Evolutionary conservation across 345 rosid genomes (phyloP).

Genomic region (Cochlearia excelsa): DNA sequence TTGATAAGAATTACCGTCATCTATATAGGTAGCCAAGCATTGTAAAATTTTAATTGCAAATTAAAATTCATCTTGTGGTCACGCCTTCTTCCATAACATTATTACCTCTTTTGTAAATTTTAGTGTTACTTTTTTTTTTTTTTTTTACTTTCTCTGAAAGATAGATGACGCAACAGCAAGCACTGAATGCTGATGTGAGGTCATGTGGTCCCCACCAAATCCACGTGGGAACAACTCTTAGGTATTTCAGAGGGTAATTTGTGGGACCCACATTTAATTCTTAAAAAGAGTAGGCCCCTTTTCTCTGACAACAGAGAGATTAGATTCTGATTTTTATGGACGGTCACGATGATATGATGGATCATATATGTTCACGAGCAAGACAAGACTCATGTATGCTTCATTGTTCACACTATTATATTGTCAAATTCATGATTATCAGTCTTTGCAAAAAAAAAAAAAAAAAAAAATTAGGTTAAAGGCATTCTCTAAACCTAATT

Average conservation of each 20-base stretch:
- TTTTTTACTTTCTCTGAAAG: slow-evolving; percentile 21
- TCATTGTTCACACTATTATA: slow-evolving; percentile 26
- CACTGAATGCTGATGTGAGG: slow-evolving; percentile 34
- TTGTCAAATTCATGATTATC: slow-evolving; percentile 15
- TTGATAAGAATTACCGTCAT: no score
- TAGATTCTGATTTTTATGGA: slow-evolving; percentile 35
- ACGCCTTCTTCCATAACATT: no score
- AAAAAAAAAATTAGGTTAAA: slow-evolving; percentile 8
- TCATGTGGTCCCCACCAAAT: slow-evolving; percentile 12
- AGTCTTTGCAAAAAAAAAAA: slow-evolving; percentile 1
- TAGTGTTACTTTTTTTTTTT: slow-evolving; percentile 6
- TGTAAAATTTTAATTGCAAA: no score
- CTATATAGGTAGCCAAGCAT: no score
- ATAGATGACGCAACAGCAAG: slow-evolving; percentile 33
- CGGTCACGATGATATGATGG: slow-evolving; percentile 37
- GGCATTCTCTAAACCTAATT: background rate
- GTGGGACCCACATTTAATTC: slow-evolving; percentile 30
- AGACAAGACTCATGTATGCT: slow-evolving; percentile 39
- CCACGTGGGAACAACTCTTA: slow-evolving; percentile 25
- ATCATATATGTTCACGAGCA: slow-evolving; percentile 27
- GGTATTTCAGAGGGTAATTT: slow-evolving; percentile 13
- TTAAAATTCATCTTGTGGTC: no score
- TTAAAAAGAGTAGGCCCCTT: slow-evolving; percentile 19
- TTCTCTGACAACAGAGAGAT: slow-evolving; percentile 30
- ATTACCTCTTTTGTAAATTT: background rate